Percentiles rank a stretch among this genome's conserved stretches.
Conservation (phyloP, 805 yeast species). For the Saturnispora mendoncae region DNA sequence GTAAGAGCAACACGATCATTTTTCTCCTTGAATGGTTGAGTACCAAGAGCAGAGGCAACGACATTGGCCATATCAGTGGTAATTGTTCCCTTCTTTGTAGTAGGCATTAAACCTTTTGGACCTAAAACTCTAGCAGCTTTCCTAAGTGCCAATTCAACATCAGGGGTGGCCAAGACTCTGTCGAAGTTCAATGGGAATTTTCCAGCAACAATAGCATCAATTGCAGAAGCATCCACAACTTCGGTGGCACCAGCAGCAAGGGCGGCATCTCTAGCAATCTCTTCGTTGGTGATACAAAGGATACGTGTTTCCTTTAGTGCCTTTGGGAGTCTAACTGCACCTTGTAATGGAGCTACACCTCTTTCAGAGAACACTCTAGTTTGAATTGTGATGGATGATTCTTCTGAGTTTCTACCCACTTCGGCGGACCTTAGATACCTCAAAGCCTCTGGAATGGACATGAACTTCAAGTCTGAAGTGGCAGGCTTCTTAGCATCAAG, state of each 20-base stretch:
- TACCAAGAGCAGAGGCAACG: conserved; percentile 50
- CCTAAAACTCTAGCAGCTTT: conserved; percentile 76
- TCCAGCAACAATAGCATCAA: conserved; percentile 50
- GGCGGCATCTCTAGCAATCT: conserved; percentile 44
- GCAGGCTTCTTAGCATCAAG: conserved; percentile 35
- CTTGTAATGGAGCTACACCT: conserved; percentile 69
- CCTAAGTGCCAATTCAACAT: conserved; percentile 53
- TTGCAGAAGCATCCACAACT: conserved; percentile 66
- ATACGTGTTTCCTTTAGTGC: conserved; percentile 59
- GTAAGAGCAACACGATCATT: conserved; percentile 53
- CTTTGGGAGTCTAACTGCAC: conserved; percentile 63
- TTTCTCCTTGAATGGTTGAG: conserved; percentile 71
- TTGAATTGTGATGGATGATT: conserved; percentile 61
- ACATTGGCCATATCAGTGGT: conserved; percentile 50
- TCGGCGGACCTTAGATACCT: conserved; percentile 80
- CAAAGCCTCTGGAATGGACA: conserved; percentile 66
- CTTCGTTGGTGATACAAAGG: conserved; percentile 57
- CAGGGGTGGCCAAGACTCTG: conserved; percentile 80
- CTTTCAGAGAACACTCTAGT: conserved; percentile 60
- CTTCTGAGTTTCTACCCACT: conserved; percentile 71
- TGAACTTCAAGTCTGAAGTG: conserved; percentile 48
- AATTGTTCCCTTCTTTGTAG: conserved; percentile 78
- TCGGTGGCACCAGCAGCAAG: conserved; percentile 49
- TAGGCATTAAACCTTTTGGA: conserved; percentile 84
- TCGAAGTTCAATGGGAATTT: conserved; percentile 53